Base-by-base conservation (phyloP, 768 basidiomycete genomes). In the Mycena polygramma region DNA sequence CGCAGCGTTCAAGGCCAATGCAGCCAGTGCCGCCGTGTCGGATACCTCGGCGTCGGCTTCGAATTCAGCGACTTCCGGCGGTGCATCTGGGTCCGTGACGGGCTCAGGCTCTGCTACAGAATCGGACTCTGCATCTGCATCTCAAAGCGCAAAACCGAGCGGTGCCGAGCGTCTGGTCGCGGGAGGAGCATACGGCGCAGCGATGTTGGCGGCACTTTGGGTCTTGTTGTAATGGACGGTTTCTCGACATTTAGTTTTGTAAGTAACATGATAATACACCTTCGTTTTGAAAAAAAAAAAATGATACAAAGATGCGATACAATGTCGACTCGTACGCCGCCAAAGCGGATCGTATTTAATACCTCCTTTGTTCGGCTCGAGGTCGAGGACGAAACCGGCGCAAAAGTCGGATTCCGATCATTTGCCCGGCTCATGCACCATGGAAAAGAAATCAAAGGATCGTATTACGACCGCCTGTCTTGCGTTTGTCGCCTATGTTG, bases 1-100 rank as follows among this genome's bases (percentile, higher is more conserved):
- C 52, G 77, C 78, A 15, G 75, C 68, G 3, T 83, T 83, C 73
- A 80, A 78, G 61, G 79, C 75, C n/a, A 85, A 83, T 59, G 82
- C 83, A 13, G 77, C 79, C 14, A 77, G 75, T 60, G 72, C 77
- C 15, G 71, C 79, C 37, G 74, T 54, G 75, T 14, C 77, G 13
- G 69, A 72, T 15, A 62, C 63, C 35, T 36, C 73, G 17, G 46
- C 53, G 20, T 60, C 73, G 36, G 30, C 70, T 36, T 30, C 69
- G 20, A 30, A 69, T 36, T 41, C 69, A 36, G 53, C 69, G 7
- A 22, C 67, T 17, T 36, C 68, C 9, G 48, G 4, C 13, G 4
- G 37, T 48, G 55, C 55, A 8, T 48, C 66, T 5, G 58, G 17
- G 10, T 49, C 58, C 51, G 35, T 46, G 3, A 26, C 58, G 4